Conservation (phyloP, 345 rosid species). For the Syzygium aromaticum region DNA sequence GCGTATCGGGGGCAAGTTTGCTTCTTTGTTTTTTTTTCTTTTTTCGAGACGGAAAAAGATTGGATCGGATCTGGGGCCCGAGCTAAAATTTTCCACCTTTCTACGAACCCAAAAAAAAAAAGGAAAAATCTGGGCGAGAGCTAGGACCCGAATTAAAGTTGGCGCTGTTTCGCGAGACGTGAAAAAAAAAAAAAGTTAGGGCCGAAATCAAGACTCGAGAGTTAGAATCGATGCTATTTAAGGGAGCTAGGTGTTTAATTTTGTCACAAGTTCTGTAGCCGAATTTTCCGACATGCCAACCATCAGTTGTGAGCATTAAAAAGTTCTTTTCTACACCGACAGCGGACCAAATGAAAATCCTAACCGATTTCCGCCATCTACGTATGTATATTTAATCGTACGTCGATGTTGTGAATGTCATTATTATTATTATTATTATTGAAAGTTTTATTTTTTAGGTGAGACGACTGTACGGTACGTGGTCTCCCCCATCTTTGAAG, state of each 20-base stretch:
- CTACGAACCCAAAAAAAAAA: not conserved
- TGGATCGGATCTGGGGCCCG: not conserved
- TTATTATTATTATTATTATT: not conserved
- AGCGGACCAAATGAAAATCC: not conserved
- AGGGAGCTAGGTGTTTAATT: not conserved
- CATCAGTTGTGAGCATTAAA: not conserved
- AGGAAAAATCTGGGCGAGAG: too few relatives aligned
- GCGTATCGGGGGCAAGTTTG: rapidly evolving
- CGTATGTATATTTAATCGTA: not conserved
- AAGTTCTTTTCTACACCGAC: not conserved
- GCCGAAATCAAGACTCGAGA: not conserved
- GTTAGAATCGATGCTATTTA: not conserved
- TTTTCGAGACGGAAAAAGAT: not conserved
- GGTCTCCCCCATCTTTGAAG: not conserved
- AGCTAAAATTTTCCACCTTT: not conserved
- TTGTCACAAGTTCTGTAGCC: rapidly evolving
- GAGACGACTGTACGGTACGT: not conserved
- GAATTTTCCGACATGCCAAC: not conserved
- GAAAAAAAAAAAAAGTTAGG: not conserved
- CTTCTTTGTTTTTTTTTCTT: rapidly evolving
- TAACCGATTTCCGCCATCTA: not conserved
- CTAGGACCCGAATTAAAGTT: not conserved
- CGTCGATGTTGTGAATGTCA: not conserved
- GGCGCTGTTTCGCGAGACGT: rapidly evolving
- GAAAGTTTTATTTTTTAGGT: not conserved